A percentile compares a stretch with the other conserved stretches of the same genome.
phyloP scores from a whole-genome alignment of 2,329 filamentous ascomycete genomes.

The Arthrobotrys sphaeroides region DNA sequence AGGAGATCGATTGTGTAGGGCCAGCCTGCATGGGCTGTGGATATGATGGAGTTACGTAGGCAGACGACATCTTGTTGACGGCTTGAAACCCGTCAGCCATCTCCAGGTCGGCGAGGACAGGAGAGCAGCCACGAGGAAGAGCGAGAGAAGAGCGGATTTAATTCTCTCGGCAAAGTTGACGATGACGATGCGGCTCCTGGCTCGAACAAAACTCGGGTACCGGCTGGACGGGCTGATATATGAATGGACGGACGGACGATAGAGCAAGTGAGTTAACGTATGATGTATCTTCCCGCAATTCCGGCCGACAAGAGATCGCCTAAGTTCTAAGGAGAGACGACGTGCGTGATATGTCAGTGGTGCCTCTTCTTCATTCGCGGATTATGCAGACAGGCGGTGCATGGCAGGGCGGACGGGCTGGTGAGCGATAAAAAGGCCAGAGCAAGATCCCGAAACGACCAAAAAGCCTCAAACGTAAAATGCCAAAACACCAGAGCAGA shows the following conservation, averaged over 20 bases:
- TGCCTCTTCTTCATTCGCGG: conserved; percentile 42
- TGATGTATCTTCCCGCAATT: conserved; percentile 50
- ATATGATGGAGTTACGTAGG: conserved; percentile 32
- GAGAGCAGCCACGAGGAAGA: conserved; percentile 24
- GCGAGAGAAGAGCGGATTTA: background rate
- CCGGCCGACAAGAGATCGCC: conserved; percentile 48
- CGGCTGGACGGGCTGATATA: background rate
- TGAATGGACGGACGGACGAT: conserved; percentile 1
- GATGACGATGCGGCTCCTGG: background rate
- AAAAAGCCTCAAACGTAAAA: conserved; percentile 53
- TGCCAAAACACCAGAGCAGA: conserved; percentile 6
- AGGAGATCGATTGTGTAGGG: conserved; percentile 45
- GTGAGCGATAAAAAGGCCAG: conserved; percentile 46
- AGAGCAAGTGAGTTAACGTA: background rate
- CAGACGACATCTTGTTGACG: conserved; percentile 53
- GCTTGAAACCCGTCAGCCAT: conserved; percentile 53
- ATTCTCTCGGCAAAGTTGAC: background rate
- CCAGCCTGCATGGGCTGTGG: conserved; percentile 47
- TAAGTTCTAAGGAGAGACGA: conserved; percentile 33
- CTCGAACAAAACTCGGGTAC: conserved; percentile 7
- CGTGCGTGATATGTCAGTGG: conserved; percentile 46
- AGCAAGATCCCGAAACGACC: conserved; percentile 36
- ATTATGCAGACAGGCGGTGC: conserved; percentile 48
- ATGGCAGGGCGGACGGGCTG: conserved; percentile 10
- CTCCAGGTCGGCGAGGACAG: conserved; percentile 31